phyloP scores from a whole-genome alignment of 495 filamentous ascomycete genomes.

The Diplogelasinospora grovesii region DNA sequence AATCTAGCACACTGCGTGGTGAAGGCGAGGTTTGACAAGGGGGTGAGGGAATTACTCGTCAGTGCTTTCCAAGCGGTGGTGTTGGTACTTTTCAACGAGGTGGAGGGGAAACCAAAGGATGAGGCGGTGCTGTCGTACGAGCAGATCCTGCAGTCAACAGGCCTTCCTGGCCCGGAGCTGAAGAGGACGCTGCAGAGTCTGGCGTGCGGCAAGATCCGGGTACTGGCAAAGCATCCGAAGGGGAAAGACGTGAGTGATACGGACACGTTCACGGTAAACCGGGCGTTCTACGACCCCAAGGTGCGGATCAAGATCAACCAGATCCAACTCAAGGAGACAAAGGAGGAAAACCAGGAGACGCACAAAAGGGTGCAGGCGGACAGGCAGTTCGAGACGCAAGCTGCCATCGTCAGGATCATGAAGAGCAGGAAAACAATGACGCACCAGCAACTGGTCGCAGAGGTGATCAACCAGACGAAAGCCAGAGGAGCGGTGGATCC shows the following conservation, averaged over 20 bases:
- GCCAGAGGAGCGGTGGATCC: slow-evolving; percentile 76
- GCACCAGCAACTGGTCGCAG: slow-evolving; percentile 72
- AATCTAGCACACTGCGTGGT: slow-evolving; percentile 81
- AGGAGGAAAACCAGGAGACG: slow-evolving; percentile 80
- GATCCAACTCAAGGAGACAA: slow-evolving; percentile 92
- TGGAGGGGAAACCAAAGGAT: slow-evolving; percentile 42
- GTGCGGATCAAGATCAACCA: slow-evolving; percentile 97
- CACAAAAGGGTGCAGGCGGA: slow-evolving; percentile 85
- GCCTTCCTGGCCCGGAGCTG: slow-evolving; percentile 62
- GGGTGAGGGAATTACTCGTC: slow-evolving; percentile 78
- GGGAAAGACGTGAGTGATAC: slow-evolving; percentile 67
- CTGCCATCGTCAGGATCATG: slow-evolving; percentile 95
- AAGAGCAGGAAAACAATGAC: slow-evolving; percentile 86
- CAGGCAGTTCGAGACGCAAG: slow-evolving; percentile 91
- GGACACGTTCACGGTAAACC: slow-evolving; percentile 79
- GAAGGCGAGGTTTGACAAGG: slow-evolving; percentile 67
- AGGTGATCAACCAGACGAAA: slow-evolving; percentile 85
- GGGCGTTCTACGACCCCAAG: slow-evolving; percentile 68
- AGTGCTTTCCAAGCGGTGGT: slow-evolving; percentile 88
- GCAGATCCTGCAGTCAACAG: slow-evolving; percentile 62
- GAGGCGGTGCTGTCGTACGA: slow-evolving; percentile 52
- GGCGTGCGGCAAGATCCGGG: slow-evolving; percentile 79
- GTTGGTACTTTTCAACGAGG: slow-evolving; percentile 82
- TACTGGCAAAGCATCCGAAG: slow-evolving; percentile 81
- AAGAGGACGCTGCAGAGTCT: slow-evolving; percentile 89